Conservation (phyloP, 495 filamentous ascomycete species). For the Elaphomyces granulatus region DNA sequence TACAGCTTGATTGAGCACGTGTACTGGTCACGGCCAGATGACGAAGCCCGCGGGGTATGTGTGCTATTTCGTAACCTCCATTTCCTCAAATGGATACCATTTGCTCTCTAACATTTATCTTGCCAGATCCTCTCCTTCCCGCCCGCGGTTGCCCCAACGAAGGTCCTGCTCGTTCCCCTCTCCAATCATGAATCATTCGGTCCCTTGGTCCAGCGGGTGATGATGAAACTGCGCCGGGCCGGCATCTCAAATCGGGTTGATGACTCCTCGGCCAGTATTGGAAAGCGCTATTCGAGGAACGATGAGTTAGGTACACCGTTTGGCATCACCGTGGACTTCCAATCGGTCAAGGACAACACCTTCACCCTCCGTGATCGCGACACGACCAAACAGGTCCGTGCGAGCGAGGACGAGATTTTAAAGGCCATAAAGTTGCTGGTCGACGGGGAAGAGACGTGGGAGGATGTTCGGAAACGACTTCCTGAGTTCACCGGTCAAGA, state of each 20-base stretch:
- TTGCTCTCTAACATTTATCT: slow-evolving; percentile 1
- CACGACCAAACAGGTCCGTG: slow-evolving; percentile 51
- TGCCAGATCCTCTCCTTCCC: slow-evolving; percentile 51
- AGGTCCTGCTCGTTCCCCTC: slow-evolving; percentile 54
- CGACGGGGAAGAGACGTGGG: slow-evolving; percentile 51
- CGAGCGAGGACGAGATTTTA: slow-evolving; percentile 50
- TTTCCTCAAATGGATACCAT: slow-evolving; percentile 2
- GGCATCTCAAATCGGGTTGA: slow-evolving; percentile 52
- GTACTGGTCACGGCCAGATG: slow-evolving; percentile 57
- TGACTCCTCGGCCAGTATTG: slow-evolving; percentile 51
- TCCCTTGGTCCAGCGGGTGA: slow-evolving; percentile 37
- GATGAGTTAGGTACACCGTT: slow-evolving; percentile 55
- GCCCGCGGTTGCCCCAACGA: slow-evolving; percentile 50
- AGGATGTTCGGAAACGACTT: slow-evolving; percentile 42
- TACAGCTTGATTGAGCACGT: slow-evolving; percentile 67
- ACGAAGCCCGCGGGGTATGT: slow-evolving; percentile 50
- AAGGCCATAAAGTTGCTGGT: slow-evolving; percentile 44
- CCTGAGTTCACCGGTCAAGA: slow-evolving; percentile 58
- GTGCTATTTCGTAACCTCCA: slow-evolving; percentile 6
- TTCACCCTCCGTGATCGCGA: slow-evolving; percentile 58
- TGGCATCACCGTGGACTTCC: slow-evolving; percentile 55
- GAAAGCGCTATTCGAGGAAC: slow-evolving; percentile 52
- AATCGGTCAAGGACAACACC: slow-evolving; percentile 51
- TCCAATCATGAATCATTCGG: slow-evolving; percentile 44
- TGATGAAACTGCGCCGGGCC: slow-evolving; percentile 38